These are phyloP conservation scores for Phytophthora tubulina DNA, from an alignment of 352 stramenopile genomes.

Conservation along the genomic window DNA sequence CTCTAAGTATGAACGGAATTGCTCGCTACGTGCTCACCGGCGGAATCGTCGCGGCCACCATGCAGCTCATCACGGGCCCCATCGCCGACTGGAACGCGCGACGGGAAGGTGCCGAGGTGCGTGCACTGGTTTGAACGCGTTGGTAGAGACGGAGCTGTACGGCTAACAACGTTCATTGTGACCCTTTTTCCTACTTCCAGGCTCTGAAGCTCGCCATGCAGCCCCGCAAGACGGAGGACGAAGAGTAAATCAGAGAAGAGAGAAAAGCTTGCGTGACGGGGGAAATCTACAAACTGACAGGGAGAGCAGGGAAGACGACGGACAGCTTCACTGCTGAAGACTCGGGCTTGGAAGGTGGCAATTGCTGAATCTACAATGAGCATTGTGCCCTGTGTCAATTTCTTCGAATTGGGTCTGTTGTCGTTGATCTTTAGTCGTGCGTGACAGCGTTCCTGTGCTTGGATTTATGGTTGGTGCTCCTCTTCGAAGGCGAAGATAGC, in stretches of 20 bases:
- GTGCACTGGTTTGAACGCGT: neutral
- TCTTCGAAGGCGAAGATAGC: conserved; percentile 63
- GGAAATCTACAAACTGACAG: conserved; percentile 10
- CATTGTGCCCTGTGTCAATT: conserved; percentile 18
- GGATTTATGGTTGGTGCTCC: conserved; percentile 16
- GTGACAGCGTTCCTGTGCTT: neutral
- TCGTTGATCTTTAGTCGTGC: neutral
- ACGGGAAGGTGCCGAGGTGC: conserved; percentile 70
- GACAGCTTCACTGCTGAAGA: neutral
- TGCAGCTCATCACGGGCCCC: conserved; percentile 71
- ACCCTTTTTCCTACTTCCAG: conserved; percentile 26
- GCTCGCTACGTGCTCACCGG: conserved; percentile 78
- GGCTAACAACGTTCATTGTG: conserved; percentile 9
- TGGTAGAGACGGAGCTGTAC: neutral
- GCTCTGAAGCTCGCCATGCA: conserved; percentile 73
- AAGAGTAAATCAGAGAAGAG: conserved; percentile 52
- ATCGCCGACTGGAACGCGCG: conserved; percentile 82
- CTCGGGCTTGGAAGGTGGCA: neutral
- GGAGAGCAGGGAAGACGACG: conserved; percentile 11
- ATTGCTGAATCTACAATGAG: conserved; percentile 23
- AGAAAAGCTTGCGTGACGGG: neutral
- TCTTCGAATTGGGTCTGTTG: neutral
- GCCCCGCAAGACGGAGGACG: conserved; percentile 54
- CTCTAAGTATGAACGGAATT: conserved; percentile 71
- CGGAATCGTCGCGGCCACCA: conserved; percentile 73